Conservation (phyloP, 495 filamentous ascomycete genomes). For the Wilcoxina mikolae region DNA sequence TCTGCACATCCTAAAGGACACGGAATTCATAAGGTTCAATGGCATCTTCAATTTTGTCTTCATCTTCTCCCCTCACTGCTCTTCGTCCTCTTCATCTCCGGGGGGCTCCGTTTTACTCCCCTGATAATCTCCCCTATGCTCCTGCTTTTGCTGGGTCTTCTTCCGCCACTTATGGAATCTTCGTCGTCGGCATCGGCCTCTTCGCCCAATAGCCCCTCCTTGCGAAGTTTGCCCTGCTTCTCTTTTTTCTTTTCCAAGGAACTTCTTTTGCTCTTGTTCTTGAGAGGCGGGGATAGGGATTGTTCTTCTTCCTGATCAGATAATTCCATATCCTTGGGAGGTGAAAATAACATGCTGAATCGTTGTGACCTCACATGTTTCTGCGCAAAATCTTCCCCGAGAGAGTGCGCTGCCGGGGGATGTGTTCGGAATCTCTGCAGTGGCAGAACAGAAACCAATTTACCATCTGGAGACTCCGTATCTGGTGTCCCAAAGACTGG, state of each 20-base stretch:
- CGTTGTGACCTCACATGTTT: neutral
- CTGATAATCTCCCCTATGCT: constrained; percentile 28
- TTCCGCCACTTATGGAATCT: constrained; percentile 20
- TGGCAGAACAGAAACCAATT: too few species aligned
- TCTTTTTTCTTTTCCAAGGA: constrained; percentile 28
- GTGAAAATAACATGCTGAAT: constrained; percentile 5
- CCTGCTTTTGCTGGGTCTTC: constrained; percentile 25
- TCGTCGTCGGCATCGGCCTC: constrained; percentile 29
- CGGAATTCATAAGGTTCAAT: too few species aligned
- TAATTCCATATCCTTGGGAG: neutral
- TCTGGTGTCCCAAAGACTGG: constrained; percentile 18
- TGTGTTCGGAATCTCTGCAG: constrained; percentile 5
- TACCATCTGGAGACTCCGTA: too few species aligned
- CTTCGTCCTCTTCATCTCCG: constrained; percentile 23
- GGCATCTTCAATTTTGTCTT: too few species aligned
- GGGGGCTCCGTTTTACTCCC: constrained; percentile 18
- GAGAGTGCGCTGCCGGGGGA: constrained; percentile 10
- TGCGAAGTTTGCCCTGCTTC: constrained; percentile 13
- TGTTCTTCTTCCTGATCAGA: neutral
- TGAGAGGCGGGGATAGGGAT: constrained; percentile 9
- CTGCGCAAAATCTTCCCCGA: constrained; percentile 11
- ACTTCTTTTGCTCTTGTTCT: constrained; percentile 20
- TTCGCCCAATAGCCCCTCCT: constrained; percentile 17
- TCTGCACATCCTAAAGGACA: too few species aligned
- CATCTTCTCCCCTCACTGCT: constrained; percentile 26